A percentile compares a stretch with the other conserved stretches of the same genome.
Evolutionary conservation across 176 grass and related monocot species (phyloP).

Genomic region (Thinopyrum elongatum): DNA sequence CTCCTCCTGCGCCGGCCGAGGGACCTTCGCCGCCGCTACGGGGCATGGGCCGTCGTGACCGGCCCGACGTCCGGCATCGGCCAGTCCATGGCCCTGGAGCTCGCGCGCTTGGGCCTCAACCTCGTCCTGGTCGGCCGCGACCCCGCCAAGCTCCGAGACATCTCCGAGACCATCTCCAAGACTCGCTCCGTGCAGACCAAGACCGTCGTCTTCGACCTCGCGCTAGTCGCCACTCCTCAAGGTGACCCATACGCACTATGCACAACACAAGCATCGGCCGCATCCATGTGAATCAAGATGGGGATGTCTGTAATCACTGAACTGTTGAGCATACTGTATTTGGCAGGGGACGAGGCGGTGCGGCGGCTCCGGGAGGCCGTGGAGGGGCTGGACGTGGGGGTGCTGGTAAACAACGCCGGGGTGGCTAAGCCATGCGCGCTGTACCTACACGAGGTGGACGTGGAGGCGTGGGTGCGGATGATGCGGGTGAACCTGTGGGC

Average conservation of each 20-base stretch:
- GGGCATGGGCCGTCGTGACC: constrained; percentile 54
- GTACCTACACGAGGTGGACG: constrained; percentile 52
- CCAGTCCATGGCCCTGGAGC: constrained; percentile 39
- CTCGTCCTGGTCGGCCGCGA: constrained; percentile 57
- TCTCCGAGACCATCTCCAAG: constrained; percentile 16
- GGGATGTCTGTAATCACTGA: neutral
- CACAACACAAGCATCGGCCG: no score
- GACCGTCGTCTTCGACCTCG: constrained; percentile 47
- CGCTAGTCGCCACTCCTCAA: neutral
- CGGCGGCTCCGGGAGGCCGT: constrained; percentile 15
- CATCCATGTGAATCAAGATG: neutral
- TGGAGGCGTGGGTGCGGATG: constrained; percentile 35
- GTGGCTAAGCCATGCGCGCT: constrained; percentile 28
- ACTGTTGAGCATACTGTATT: neutral
- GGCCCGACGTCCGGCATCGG: constrained; percentile 60
- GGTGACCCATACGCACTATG: neutral
- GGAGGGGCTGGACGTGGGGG: constrained; percentile 39
- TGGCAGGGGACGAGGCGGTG: neutral
- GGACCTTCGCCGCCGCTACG: constrained; percentile 33
- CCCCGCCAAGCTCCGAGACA: constrained; percentile 41
- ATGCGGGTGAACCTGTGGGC: constrained; percentile 44
- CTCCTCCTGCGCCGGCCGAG: neutral
- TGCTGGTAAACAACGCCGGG: constrained; percentile 69
- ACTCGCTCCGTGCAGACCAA: neutral
- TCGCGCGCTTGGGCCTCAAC: constrained; percentile 44